A percentile compares a stretch with the other conserved stretches of the same genome.
Evolutionary conservation across 768 basidiomycete genomes (phyloP).

Genomic region (Hydnum rufescens): DNA sequence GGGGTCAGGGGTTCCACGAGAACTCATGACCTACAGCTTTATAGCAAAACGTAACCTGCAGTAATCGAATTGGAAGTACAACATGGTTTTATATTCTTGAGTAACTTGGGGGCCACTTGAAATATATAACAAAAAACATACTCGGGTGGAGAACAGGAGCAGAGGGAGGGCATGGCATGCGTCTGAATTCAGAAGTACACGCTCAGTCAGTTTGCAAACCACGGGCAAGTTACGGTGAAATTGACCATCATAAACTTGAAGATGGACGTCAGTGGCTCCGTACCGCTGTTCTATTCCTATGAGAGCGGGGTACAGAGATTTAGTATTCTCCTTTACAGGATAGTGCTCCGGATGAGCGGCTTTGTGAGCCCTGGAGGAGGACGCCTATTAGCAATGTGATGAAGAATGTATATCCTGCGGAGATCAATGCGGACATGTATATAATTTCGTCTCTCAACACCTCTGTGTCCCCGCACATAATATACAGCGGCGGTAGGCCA

Average conservation of each 20-base stretch:
- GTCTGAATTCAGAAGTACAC: constrained; percentile 23
- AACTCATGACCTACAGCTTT: constrained; percentile 11
- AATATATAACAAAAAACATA: background rate
- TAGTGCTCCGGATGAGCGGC: constrained; percentile 68
- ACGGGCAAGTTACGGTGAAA: background rate
- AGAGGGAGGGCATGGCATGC: constrained; percentile 60
- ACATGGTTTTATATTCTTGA: background rate
- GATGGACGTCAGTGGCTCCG: constrained; percentile 56
- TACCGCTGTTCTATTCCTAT: constrained; percentile 18
- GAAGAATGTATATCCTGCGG: background rate
- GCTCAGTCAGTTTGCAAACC: background rate
- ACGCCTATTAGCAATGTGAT: constrained; percentile 3
- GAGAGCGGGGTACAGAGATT: constrained; percentile 23
- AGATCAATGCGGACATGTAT: constrained; percentile 30
- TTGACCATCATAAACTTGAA: constrained; percentile 80
- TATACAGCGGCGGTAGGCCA: constrained; percentile 67
- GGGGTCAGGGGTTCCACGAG: background rate
- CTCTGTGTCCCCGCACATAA: constrained; percentile 80
- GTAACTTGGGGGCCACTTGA: background rate
- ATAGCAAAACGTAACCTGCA: constrained; percentile 10
- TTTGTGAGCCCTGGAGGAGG: constrained; percentile 43
- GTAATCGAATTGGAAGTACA: background rate
- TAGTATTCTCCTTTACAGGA: constrained; percentile 35
- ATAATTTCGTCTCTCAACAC: constrained; percentile 83
- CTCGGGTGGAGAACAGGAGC: constrained; percentile 40